Conservation (phyloP, 768 basidiomycete genomes). For the Cystobasidiopsis lactophilus region DNA sequence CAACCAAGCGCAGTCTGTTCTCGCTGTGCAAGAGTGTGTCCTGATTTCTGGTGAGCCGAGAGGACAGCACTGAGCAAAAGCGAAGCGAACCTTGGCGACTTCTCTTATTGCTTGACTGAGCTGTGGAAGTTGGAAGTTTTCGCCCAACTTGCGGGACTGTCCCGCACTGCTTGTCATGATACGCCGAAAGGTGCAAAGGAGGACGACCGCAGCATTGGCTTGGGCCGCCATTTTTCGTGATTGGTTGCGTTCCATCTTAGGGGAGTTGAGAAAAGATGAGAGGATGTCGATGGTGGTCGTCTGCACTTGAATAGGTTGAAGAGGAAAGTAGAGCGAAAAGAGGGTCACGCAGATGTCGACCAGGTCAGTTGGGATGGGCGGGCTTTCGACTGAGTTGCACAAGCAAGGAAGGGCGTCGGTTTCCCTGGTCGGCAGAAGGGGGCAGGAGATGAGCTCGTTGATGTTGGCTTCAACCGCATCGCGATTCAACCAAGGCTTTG, state of each 20-base stretch:
- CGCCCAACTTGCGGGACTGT: slow-evolving; percentile 44
- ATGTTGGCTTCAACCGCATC: slow-evolving; percentile 63
- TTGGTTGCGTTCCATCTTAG: slow-evolving; percentile 63
- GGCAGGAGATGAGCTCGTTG: slow-evolving; percentile 50
- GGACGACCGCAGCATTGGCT: slow-evolving; percentile 53
- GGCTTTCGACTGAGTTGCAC: slow-evolving; percentile 27
- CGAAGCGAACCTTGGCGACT: slow-evolving; percentile 47
- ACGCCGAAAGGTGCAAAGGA: slow-evolving; percentile 43
- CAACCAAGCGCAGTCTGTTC: slow-evolving; percentile 45
- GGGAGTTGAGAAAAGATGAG: slow-evolving; percentile 43
- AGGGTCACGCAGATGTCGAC: slow-evolving; percentile 76
- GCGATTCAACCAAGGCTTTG: slow-evolving; percentile 39
- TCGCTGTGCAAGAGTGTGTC: slow-evolving; percentile 66
- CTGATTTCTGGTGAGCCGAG: slow-evolving; percentile 25
- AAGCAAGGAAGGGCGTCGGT: slow-evolving; percentile 43
- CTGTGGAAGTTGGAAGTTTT: slow-evolving; percentile 37
- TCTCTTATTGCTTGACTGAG: slow-evolving; percentile 32
- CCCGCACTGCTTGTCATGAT: slow-evolving; percentile 21
- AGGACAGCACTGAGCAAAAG: slow-evolving; percentile 1
- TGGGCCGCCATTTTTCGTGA: slow-evolving; percentile 66
- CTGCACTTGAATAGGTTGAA: slow-evolving; percentile 40
- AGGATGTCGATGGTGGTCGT: slow-evolving; percentile 28
- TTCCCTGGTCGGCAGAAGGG: slow-evolving; percentile 62
- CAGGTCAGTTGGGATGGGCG: slow-evolving; percentile 57
- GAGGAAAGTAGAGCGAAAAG: slow-evolving; percentile 53